Percentiles rank a stretch among this genome's conserved stretches.
These are phyloP conservation scores for Bruguiera hainesii DNA, from an alignment of 441 rosid species.

Conservation along the genomic window DNA sequence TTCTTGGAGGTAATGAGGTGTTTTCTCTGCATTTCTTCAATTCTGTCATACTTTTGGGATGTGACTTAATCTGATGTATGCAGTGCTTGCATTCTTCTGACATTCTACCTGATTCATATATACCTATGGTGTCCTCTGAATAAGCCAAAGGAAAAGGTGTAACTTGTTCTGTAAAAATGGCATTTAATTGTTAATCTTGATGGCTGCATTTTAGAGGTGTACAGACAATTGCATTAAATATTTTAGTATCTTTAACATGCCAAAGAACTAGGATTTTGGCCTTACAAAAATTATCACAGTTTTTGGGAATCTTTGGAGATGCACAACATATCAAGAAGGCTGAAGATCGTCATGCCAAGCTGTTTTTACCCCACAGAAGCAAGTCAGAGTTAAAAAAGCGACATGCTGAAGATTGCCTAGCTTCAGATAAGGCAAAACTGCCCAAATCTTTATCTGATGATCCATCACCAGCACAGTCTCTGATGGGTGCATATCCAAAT, in stretches of 20 bases:
- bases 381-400: conserved; percentile 74
- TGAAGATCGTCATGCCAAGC: conserved; percentile 76
- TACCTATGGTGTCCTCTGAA: too few relatives aligned
- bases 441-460: conserved; percentile 58
- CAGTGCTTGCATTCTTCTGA: too few relatives aligned
- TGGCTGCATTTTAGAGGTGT: not conserved
- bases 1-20: conserved; percentile 67
- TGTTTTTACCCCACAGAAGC: conserved; percentile 66
- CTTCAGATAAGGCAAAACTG: conserved; percentile 78
- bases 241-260: not conserved
- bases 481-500: conserved; percentile 69
- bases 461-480: conserved; percentile 55
- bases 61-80: not conserved
- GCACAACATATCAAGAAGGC: conserved; percentile 61
- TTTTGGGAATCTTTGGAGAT: conserved; percentile 81
- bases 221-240: not conserved
- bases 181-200: not conserved
- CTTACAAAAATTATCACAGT: conserved; percentile 42
- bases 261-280: not conserved
- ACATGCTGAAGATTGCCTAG: conserved; percentile 70
- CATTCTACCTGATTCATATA: too few relatives aligned
- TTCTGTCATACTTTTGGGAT: not conserved
- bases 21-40: not conserved
- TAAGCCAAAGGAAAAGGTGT: not conserved
- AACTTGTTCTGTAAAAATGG: not conserved